A percentile compares a stretch with the other conserved stretches of the same genome.
Evolutionary conservation across 1,139 yeast genomes (phyloP).

Genomic region (Zygosaccharomyces sapae): DNA sequence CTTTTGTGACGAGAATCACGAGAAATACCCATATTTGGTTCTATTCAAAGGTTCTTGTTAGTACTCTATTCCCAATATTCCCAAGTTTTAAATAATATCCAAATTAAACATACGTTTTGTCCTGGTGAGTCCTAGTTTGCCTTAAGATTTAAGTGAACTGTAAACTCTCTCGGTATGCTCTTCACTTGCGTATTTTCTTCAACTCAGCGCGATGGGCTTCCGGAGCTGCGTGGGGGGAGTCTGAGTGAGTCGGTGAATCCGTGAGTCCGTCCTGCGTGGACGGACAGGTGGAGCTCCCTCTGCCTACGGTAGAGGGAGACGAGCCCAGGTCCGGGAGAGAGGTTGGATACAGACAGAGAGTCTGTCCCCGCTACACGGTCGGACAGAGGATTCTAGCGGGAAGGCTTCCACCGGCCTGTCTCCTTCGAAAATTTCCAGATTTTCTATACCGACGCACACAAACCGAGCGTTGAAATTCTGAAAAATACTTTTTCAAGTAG

Average conservation of each 20-base stretch:
- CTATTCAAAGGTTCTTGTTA: conserved; percentile 21
- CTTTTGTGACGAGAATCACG: conserved; percentile 99
- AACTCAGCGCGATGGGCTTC: conserved; percentile 8
- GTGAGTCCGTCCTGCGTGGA: not conserved
- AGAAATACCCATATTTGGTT: conserved; percentile 91
- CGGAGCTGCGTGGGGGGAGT: conserved; percentile 4
- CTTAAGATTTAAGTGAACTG: conserved; percentile 3
- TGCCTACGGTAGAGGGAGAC: not conserved
- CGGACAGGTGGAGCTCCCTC: not conserved
- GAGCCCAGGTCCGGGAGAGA: not conserved
- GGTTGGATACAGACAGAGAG: not conserved
- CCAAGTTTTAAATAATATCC: too few species aligned
- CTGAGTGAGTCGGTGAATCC: not conserved
- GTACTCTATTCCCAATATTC: too few species aligned
- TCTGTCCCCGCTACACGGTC: too few species aligned
- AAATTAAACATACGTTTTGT: conserved; percentile 18
- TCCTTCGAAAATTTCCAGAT: not conserved
- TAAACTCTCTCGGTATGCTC: conserved; percentile 2
- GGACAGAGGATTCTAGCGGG: too few species aligned
- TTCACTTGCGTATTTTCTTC: conserved; percentile 7
- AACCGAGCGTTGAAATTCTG: too few species aligned
- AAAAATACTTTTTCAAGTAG: too few species aligned
- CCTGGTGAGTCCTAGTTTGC: conserved; percentile 17
- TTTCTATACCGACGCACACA: not conserved
- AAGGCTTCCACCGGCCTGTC: too few species aligned